Conservation (phyloP, 23 red algal species). For the Agarophyton chilense region DNA sequence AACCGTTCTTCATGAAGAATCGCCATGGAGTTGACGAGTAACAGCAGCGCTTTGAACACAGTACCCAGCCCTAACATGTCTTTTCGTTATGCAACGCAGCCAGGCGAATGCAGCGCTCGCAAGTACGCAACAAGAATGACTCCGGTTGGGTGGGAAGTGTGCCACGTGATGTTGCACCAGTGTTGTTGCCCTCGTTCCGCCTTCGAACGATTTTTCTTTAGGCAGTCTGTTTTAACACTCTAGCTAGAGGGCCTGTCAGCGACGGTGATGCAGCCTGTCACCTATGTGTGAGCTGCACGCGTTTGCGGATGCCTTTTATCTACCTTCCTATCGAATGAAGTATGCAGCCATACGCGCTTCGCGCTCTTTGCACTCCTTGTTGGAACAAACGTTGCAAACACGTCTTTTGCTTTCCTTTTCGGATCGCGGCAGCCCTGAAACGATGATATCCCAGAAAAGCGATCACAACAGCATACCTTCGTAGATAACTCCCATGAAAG, state of each 20-base stretch:
- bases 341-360: background rate
- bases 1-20: constrained; percentile 69
- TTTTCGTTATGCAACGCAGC: background rate
- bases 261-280: background rate
- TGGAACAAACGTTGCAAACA: constrained; percentile 4
- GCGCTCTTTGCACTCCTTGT: background rate
- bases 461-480: too few species aligned
- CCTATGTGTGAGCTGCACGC: background rate
- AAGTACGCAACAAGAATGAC: background rate
- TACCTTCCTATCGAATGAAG: background rate
- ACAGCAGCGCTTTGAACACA: constrained; percentile 53
- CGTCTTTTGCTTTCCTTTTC: background rate
- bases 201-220: too few species aligned
- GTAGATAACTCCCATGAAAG: too few species aligned
- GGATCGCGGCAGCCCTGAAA: background rate
- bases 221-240: background rate
- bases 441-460: background rate
- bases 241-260: background rate
- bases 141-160: background rate
- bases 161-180: background rate
- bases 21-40: constrained; percentile 54
- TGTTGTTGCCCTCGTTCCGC: background rate
- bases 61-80: constrained; percentile 50
- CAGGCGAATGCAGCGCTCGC: background rate
- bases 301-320: background rate